Base-by-base conservation (phyloP, 2,329 filamentous ascomycete genomes). In the Penicillium sp. region DNA sequence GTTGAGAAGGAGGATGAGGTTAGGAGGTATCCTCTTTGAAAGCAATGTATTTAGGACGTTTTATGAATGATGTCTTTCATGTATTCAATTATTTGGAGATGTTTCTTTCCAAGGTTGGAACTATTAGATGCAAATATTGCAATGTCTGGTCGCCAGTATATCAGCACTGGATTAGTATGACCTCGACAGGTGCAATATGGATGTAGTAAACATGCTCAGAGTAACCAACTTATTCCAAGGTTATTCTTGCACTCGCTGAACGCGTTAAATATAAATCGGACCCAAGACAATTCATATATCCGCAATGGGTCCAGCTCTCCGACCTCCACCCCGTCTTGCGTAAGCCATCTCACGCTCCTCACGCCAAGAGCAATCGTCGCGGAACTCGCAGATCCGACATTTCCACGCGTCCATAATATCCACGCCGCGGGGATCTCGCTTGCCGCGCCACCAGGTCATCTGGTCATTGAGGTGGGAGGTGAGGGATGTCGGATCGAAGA, bases 371-470 rank as follows among this genome's bases (percentile, higher is more conserved):
- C 93, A 97, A 2, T 79, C 81, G 2, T 90, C 87, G 0, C 82
- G 85, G 73, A 97, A 97, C 64, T 96, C 91, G 69, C 93, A 97
- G 25, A 82, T 85, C 21, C 86, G 79, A 71, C 93, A 97, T 73
- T 97, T 97, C 77, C 89, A 96, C 0, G 91, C 90, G 66, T 97
- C 93, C 68, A 93, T 88, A 7, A 95, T 82, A 7, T 85, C 81
- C 3, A 97, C 93, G 0, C 93, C 93, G 8, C 82, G 81, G 0
- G 92, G 86, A 50, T 83, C 77, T 17, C 93, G 80, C 66, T 89
- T 80, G 1, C 93, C 93, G 33, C 84, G 85, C 93, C 93, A 97
- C 91, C 91, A 97, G n/a, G 81, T 73, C 83, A 97, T 86, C 62
- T 89, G 87, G 3, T 85, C 81, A 0, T 76, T 70, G 3, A 96